phyloP scores from a whole-genome alignment of 1,284 basidiomycete genomes.

The Puccinia brachypodii region DNA sequence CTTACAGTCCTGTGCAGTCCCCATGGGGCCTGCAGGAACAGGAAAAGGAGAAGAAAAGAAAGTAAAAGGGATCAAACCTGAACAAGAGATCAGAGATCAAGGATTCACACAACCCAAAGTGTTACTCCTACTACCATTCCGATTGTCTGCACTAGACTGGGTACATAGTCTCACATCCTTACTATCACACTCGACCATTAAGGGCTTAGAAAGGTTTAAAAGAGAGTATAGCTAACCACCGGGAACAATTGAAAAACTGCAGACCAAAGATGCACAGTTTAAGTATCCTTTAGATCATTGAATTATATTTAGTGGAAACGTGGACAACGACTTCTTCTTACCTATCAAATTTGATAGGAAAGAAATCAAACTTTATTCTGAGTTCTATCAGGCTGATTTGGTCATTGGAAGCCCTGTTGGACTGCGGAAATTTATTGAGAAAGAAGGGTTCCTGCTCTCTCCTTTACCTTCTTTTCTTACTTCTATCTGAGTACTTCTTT shows the following conservation, averaged over 20 bases:
- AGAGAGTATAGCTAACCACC: slow-evolving; percentile 79
- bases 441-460: slow-evolving; percentile 62
- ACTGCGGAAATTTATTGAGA: slow-evolving; percentile 85
- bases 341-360: slow-evolving; percentile 91
- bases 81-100: slow-evolving; percentile 76
- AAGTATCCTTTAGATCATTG: slow-evolving; percentile 64
- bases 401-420: slow-evolving; percentile 92
- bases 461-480: neutral
- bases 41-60: too few species aligned
- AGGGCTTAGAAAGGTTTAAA: slow-evolving; percentile 79
- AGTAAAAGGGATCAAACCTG: neutral
- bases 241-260: slow-evolving; percentile 78
- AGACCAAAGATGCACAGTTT: slow-evolving; percentile 51
- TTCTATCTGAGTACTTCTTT: neutral
- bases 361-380: slow-evolving; percentile 75
- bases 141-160: slow-evolving; percentile 82
- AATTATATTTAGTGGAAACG: slow-evolving; percentile 92
- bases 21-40: too few species aligned
- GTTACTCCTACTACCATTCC: slow-evolving; percentile 86
- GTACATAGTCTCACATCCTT: slow-evolving; percentile 60
- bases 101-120: slow-evolving; percentile 95
- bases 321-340: slow-evolving; percentile 91
- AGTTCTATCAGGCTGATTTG: slow-evolving; percentile 86
- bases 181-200: slow-evolving; percentile 73
- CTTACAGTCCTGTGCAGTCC: too few species aligned